phyloP scores from a whole-genome alignment of 108 stramenopile species.

The Cyclotella kingstonii region DNA sequence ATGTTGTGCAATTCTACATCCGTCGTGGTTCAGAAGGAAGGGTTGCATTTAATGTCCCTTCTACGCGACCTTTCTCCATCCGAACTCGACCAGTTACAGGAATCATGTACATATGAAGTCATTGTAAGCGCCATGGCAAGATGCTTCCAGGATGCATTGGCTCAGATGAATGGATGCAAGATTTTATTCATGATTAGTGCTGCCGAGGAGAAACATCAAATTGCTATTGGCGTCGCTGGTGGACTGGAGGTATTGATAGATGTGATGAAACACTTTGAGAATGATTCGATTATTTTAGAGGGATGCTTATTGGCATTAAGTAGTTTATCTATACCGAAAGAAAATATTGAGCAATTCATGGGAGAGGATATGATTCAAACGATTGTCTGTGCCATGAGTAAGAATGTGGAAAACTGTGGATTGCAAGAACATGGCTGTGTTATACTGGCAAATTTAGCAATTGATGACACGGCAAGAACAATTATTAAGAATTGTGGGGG shows the following conservation, averaged over 20 bases:
- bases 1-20: constrained; percentile 16
- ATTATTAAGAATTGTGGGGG: constrained; percentile 49
- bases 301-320: constrained; percentile 57
- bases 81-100: constrained; percentile 30
- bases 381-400: constrained; percentile 62
- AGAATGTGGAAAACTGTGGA: constrained; percentile 41
- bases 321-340: constrained; percentile 52
- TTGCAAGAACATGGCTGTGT: constrained; percentile 65
- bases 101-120: constrained; percentile 35
- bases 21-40: constrained; percentile 14
- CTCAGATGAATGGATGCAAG: constrained; percentile 57
- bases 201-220: constrained; percentile 39
- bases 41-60: constrained; percentile 34
- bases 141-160: constrained; percentile 19
- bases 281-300: constrained; percentile 56
- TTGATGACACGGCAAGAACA: constrained; percentile 45
- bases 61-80: constrained; percentile 24
- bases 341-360: constrained; percentile 32
- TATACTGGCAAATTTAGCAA: constrained; percentile 59
- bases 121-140: constrained; percentile 51
- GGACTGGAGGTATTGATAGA: constrained; percentile 41
- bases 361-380: constrained; percentile 31
- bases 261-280: constrained; percentile 50
- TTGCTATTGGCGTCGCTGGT: constrained; percentile 50
- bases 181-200: constrained; percentile 58